Evolutionary conservation across 2,329 filamentous ascomycete genomes (phyloP).

Genomic region (Alternaria dauci): DNA sequence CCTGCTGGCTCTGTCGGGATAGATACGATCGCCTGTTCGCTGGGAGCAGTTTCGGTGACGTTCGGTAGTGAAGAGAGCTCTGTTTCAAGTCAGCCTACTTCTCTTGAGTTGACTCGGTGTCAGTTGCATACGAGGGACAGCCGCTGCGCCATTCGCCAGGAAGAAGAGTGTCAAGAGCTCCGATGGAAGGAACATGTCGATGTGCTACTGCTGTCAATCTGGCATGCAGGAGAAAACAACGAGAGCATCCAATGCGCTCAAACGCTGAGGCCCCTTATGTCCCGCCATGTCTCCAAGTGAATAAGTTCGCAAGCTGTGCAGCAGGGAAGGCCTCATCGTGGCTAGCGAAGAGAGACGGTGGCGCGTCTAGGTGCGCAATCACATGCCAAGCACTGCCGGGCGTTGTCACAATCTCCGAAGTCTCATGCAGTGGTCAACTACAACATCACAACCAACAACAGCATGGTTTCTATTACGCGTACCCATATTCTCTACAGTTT

Average conservation of each 20-base stretch:
- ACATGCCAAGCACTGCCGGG: constrained; percentile 8
- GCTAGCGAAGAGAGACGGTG: constrained; percentile 8
- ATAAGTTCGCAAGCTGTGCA: constrained; percentile 11
- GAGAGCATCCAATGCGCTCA: not conserved
- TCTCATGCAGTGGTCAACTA: not conserved
- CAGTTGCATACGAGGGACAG: constrained; percentile 22
- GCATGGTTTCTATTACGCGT: not conserved
- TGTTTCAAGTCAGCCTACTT: constrained; percentile 5
- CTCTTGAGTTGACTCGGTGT: not conserved
- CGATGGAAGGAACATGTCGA: constrained; percentile 16
- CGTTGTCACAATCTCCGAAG: constrained; percentile 2
- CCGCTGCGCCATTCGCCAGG: constrained; percentile 15
- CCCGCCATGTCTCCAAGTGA: constrained; percentile 1
- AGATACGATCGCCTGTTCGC: not conserved
- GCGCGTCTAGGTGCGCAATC: constrained; percentile 1
- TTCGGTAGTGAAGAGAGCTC: constrained; percentile 10
- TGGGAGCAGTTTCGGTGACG: constrained; percentile 1
- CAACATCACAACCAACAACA: not conserved
- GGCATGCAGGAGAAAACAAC: not conserved
- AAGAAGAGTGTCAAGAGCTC: constrained; percentile 27
- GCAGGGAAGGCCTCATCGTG: constrained; percentile 7
- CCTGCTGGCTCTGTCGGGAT: not conserved
- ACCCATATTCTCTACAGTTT: not conserved
- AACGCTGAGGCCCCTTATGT: not conserved
- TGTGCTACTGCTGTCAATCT: not conserved